phyloP scores from a whole-genome alignment of 1,139 yeast species.

The Kodamaea derodonti region DNA sequence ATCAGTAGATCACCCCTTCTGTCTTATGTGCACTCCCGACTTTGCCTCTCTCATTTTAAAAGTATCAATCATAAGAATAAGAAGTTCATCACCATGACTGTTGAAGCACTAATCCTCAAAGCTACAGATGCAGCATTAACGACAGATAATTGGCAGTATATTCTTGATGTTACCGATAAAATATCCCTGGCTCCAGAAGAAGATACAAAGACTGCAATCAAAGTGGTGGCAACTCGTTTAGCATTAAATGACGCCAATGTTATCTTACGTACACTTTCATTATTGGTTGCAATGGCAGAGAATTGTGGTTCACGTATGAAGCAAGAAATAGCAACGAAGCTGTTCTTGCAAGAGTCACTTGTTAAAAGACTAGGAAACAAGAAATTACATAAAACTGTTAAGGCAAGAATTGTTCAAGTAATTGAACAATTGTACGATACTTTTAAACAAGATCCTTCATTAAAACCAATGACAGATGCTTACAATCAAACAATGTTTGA shows the following conservation, averaged over 20 bases:
- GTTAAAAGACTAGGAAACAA: slow-evolving; percentile 53
- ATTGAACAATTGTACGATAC: slow-evolving; percentile 59
- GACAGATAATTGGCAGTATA: slow-evolving; percentile 80
- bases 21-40: neutral
- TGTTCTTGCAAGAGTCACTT: slow-evolving; percentile 55
- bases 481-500: slow-evolving; percentile 40
- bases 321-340: slow-evolving; percentile 72
- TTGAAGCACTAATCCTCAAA: slow-evolving; percentile 31
- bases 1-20: neutral
- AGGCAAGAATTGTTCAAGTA: slow-evolving; percentile 61
- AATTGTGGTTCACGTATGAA: slow-evolving; percentile 89
- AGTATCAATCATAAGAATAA: neutral
- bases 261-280: slow-evolving; percentile 65
- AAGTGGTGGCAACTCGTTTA: slow-evolving; percentile 49
- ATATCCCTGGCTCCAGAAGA: slow-evolving; percentile 72
- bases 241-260: slow-evolving; percentile 73
- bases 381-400: slow-evolving; percentile 64
- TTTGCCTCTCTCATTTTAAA: neutral
- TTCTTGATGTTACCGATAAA: slow-evolving; percentile 78
- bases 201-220: slow-evolving; percentile 50
- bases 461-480: slow-evolving; percentile 66
- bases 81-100: slow-evolving; percentile 4
- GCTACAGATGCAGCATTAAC: slow-evolving; percentile 88
- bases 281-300: slow-evolving; percentile 77
- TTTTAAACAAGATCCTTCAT: slow-evolving; percentile 68